Conservation (phyloP, 2,329 filamentous ascomycete species). For the Thermothelomyces thermophilus region DNA sequence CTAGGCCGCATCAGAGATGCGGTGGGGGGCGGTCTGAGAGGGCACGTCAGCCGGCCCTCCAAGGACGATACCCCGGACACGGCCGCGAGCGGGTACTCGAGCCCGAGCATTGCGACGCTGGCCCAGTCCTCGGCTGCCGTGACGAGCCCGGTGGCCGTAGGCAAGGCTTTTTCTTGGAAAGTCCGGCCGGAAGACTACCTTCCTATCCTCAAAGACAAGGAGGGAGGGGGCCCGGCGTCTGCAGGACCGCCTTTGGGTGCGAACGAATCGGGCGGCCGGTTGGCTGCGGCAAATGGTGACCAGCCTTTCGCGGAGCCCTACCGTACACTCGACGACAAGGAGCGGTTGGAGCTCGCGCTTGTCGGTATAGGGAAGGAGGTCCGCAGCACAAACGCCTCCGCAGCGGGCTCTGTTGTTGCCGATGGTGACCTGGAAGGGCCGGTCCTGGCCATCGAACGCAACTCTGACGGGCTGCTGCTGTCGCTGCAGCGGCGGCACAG, state of each 20-base stretch:
- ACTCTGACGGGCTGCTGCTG: slow-evolving; percentile 36
- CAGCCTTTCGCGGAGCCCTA: background rate
- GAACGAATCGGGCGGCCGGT: slow-evolving; percentile 13
- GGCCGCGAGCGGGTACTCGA: slow-evolving; percentile 26
- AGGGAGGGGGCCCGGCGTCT: slow-evolving; percentile 22
- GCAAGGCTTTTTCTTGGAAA: slow-evolving; percentile 57
- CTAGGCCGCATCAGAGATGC: slow-evolving; percentile 81
- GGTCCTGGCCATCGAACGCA: slow-evolving; percentile 43
- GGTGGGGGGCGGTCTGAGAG: slow-evolving; percentile 56
- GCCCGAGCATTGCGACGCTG: slow-evolving; percentile 32
- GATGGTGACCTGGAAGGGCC: slow-evolving; percentile 54
- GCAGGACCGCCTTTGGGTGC: slow-evolving; percentile 14
- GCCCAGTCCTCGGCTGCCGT: slow-evolving; percentile 32
- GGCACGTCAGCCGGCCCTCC: slow-evolving; percentile 49
- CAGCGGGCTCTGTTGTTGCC: slow-evolving; percentile 52
- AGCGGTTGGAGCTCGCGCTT: slow-evolving; percentile 17
- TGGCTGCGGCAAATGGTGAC: background rate
- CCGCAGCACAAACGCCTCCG: slow-evolving; percentile 43
- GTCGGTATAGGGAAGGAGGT: slow-evolving; percentile 40
- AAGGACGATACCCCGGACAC: slow-evolving; percentile 47
- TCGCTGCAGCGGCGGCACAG: slow-evolving; percentile 59
- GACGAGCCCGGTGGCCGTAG: slow-evolving; percentile 37
- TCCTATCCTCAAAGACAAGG: slow-evolving; percentile 33
- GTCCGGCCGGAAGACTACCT: slow-evolving; percentile 56
- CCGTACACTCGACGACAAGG: slow-evolving; percentile 9